A percentile compares a stretch with the other conserved stretches of the same genome.
These are phyloP conservation scores for Mycena rebaudengoi DNA, from an alignment of 768 basidiomycete genomes.

Conservation along the genomic window DNA sequence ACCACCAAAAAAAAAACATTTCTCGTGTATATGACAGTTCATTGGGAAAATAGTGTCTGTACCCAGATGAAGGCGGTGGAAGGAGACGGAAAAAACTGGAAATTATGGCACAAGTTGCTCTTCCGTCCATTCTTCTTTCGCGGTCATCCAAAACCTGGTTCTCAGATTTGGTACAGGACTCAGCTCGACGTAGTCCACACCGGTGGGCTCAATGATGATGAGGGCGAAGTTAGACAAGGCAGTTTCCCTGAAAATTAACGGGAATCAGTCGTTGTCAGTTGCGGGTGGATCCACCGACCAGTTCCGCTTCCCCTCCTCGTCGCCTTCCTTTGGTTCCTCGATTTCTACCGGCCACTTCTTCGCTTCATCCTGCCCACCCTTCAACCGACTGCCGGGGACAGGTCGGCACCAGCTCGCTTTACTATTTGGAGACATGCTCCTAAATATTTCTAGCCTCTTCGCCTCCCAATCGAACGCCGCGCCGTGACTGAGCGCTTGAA, in stretches of 20 bases:
- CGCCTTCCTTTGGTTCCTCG: conserved; percentile 53
- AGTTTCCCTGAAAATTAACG: conserved; percentile 56
- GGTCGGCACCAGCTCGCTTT: conserved; percentile 80
- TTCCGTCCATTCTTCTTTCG: conserved; percentile 62
- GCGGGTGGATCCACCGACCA: no score
- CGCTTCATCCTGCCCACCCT: conserved; percentile 62
- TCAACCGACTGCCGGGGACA: conserved; percentile 63
- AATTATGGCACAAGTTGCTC: conserved; percentile 69
- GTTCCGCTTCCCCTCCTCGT: conserved; percentile 52
- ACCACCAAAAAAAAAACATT: conserved; percentile 21
- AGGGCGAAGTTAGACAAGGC: conserved; percentile 77
- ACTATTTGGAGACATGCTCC: conserved; percentile 65
- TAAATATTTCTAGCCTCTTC: conserved; percentile 68
- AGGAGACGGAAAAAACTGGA: no score
- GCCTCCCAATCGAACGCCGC: conserved; percentile 69
- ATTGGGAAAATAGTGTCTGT: no score
- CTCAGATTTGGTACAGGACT: conserved; percentile 64
- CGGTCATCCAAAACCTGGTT: conserved; percentile 58
- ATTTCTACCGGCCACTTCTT: conserved; percentile 68
- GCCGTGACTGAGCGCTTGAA: conserved; percentile 44
- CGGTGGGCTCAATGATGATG: conserved; percentile 72
- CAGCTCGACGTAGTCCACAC: conserved; percentile 76
- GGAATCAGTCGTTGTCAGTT: no score
- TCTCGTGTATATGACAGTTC: conserved; percentile 15
- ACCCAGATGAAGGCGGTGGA: neutral